Evolutionary conservation across 2,329 filamentous ascomycete genomes (phyloP).

Genomic region (Davidsoniella virescens): DNA sequence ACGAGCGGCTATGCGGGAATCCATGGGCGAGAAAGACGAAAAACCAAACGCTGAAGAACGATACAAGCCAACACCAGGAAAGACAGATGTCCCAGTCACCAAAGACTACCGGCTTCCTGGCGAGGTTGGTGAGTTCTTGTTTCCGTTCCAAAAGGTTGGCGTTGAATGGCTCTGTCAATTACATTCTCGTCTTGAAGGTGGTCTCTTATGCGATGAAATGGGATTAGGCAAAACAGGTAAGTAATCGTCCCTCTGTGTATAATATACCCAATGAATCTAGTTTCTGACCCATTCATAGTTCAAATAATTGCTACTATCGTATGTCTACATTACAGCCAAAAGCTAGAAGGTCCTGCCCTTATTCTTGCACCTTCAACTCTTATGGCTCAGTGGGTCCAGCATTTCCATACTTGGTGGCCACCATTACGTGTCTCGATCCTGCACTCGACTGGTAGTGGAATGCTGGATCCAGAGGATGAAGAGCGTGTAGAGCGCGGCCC

Average conservation of each 20-base stretch:
- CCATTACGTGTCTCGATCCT: conserved; percentile 88
- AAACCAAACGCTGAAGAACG: conserved; percentile 45
- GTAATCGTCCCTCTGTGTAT: background rate
- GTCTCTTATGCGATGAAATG: conserved; percentile 97
- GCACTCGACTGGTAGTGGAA: conserved; percentile 89
- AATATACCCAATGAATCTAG: background rate
- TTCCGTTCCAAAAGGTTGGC: conserved; percentile 93
- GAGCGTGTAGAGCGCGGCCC: conserved; percentile 34
- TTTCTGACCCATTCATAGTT: conserved; percentile 19
- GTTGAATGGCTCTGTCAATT: conserved; percentile 94
- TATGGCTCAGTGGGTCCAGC: conserved; percentile 93
- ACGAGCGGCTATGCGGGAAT: conserved; percentile 10
- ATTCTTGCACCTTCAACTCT: conserved; percentile 89
- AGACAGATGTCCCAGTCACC: conserved; percentile 58
- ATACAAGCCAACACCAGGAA: conserved; percentile 72
- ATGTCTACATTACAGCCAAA: conserved; percentile 79
- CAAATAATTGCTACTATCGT: conserved; percentile 64
- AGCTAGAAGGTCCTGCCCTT: conserved; percentile 68
- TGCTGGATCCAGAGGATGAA: conserved; percentile 65
- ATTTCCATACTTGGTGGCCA: conserved; percentile 99
- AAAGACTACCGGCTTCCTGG: conserved; percentile 70
- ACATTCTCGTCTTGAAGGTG: conserved; percentile 75
- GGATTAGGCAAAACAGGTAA: conserved; percentile 75
- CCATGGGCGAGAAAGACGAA: conserved; percentile 20
- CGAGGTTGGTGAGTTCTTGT: conserved; percentile 81